A percentile compares a stretch with the other conserved stretches of the same genome.
Evolutionary conservation across 108 stramenopile genomes (phyloP).

Genomic region (Nitzschia sp.): DNA sequence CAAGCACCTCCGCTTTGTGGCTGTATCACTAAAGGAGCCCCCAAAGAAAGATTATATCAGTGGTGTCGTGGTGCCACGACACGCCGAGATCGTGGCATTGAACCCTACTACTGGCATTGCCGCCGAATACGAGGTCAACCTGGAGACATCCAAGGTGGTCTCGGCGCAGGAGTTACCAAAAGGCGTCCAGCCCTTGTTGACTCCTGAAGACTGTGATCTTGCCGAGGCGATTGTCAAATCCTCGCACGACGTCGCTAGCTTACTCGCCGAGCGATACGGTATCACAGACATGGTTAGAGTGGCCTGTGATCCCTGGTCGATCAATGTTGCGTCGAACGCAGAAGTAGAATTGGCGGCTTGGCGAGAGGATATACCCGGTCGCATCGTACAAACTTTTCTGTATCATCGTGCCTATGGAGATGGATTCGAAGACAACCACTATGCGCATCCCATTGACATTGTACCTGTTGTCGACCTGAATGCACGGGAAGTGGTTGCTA

Average conservation of each 20-base stretch:
- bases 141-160: constrained; percentile 22
- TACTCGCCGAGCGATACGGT: constrained; percentile 51
- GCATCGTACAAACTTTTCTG: constrained; percentile 69
- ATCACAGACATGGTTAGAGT: constrained; percentile 49
- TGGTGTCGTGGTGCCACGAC: constrained; percentile 18
- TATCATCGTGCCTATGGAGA: constrained; percentile 55
- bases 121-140: constrained; percentile 37
- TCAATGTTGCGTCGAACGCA: constrained; percentile 50
- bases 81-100: constrained; percentile 46
- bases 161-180: constrained; percentile 27
- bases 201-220: constrained; percentile 72
- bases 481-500: constrained; percentile 44
- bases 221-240: constrained; percentile 64
- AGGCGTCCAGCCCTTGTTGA: constrained; percentile 66
- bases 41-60: constrained; percentile 30
- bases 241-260: constrained; percentile 32
- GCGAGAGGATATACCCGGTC: constrained; percentile 34
- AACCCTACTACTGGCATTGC: constrained; percentile 52
- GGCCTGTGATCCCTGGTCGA: constrained; percentile 69
- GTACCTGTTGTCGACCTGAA: constrained; percentile 69
- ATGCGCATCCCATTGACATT: constrained; percentile 78
- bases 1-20: constrained; percentile 47
- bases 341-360: constrained; percentile 33
- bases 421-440: constrained; percentile 64
- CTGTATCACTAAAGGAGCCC: constrained; percentile 53